phyloP scores from a whole-genome alignment of 257 asterid genomes.

The Solanum chmielewskii region DNA sequence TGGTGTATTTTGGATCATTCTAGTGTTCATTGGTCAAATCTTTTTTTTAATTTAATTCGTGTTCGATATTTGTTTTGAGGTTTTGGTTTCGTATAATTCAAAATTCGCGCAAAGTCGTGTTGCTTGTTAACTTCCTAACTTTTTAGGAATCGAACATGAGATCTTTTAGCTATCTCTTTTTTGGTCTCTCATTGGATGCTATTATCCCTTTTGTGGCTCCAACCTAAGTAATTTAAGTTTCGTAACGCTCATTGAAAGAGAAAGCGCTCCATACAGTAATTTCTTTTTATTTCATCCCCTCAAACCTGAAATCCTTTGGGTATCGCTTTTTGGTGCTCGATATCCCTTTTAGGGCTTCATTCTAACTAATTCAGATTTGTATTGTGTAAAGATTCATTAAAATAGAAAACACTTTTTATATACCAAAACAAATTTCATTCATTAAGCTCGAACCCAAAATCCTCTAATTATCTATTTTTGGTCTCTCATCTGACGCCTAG shows the following conservation, averaged over 20 bases:
- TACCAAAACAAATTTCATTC: not conserved
- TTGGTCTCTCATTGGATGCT: not conserved
- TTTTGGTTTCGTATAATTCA: not conserved
- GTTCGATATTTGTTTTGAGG: not conserved
- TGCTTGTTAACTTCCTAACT: not conserved
- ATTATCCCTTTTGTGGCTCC: not conserved
- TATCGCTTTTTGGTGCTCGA: not conserved
- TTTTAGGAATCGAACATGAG: not conserved
- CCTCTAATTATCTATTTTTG: not conserved
- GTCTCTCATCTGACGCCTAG: not conserved
- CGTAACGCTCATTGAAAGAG: not conserved
- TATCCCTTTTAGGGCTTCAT: not conserved
- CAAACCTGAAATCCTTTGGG: not conserved
- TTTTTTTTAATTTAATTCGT: not conserved
- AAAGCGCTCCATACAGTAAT: not conserved
- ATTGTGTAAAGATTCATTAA: not conserved
- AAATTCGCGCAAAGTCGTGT: not conserved
- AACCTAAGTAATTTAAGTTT: not conserved
- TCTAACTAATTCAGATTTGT: not conserved
- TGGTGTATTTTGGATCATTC: not conserved
- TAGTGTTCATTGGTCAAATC: not conserved
- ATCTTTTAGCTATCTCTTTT: not conserved
- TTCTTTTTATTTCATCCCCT: not conserved
- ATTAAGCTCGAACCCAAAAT: fast-evolving
- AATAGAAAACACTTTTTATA: not conserved